Base-by-base conservation (phyloP, 805 yeast genomes). In the Cyberlindnera americana region DNA sequence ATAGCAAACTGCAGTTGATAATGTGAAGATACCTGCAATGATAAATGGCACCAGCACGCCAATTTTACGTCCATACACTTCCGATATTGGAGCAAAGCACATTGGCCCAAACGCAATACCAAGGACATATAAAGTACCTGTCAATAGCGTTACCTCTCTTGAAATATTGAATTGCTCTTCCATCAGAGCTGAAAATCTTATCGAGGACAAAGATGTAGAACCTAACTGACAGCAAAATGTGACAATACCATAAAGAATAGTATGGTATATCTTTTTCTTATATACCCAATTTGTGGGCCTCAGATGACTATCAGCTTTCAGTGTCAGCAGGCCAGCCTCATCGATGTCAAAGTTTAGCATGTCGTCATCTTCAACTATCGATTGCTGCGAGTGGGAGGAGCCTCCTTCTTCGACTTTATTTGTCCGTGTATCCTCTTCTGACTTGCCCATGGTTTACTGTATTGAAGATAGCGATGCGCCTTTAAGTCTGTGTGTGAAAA, bases 101-200 rank as follows among this genome's bases (percentile, higher is more conserved):
- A 79, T 48, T 7, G 54, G 54, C 0, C 89, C 90, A 13, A 77
- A 60, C 1, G 84, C 85, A 51, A 80, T 74, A 0, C 89, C 90
- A 34, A 80, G 55, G 11, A 81, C 75, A 48, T 74, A 83, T 13
- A 81, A 59, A 0, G 87, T 68, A 2, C 81, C 72, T 10, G 75
- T 70, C 33, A 82, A 61, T 13, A 74, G 61, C 3, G 80, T 71
- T 1, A 69, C 73, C 15, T 70, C 72, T 25, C 61, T 37, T 5
- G 74, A 68, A 12, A 77, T 62, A 19, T 69, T 70, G 60, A 60
- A 77, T 13, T 56, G 59, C 34, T 47, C 48, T 44, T 54, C 55
- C 43, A 65, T 45, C 12, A 66, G 56, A 13, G 49, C 59, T 36
- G 47, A 59, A 38, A 44, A 65, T 43, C 51, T 59, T 50, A 53